Conservation (phyloP, 352 stramenopile genomes). For the Phytopythium mirpurense region DNA sequence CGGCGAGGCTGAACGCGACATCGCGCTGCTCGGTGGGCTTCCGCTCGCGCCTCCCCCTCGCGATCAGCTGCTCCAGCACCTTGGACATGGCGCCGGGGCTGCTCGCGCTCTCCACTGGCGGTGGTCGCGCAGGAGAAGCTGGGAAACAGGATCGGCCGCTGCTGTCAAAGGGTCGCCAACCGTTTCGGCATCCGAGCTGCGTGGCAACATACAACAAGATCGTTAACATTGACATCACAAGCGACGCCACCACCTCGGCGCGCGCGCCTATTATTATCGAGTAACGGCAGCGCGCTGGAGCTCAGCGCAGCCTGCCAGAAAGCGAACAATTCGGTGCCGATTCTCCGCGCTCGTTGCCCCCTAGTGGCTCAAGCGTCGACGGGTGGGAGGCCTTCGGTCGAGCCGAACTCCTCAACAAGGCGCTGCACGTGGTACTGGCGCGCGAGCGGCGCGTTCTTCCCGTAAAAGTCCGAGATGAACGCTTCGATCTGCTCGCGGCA, state of each 20-base stretch:
- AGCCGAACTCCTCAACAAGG: slow-evolving; percentile 56
- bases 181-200: neutral
- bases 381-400: slow-evolving; percentile 8
- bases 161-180: neutral
- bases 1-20: slow-evolving; percentile 93
- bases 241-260: neutral
- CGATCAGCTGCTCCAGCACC: slow-evolving; percentile 95
- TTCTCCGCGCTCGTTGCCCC: neutral
- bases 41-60: slow-evolving; percentile 90
- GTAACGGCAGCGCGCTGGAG: neutral
- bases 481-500: slow-evolving; percentile 45
- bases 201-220: neutral
- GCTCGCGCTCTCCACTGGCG: neutral
- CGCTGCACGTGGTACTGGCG: slow-evolving; percentile 57
- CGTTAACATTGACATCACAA: neutral
- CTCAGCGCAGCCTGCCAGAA: too few species aligned
- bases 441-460: slow-evolving; percentile 50
- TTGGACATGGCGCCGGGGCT: slow-evolving; percentile 65
- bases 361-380: slow-evolving; percentile 8
- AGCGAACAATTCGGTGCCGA: too few species aligned
- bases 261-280: slow-evolving; percentile 1
- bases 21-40: slow-evolving; percentile 95
- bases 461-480: slow-evolving; percentile 66
- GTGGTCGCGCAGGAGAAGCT: neutral
- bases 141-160: neutral